Evolutionary conservation across 2,329 filamentous ascomycete species (phyloP), one percentile per base, ranked within the genome.

Genomic region (Botrytis aclada): DNA sequence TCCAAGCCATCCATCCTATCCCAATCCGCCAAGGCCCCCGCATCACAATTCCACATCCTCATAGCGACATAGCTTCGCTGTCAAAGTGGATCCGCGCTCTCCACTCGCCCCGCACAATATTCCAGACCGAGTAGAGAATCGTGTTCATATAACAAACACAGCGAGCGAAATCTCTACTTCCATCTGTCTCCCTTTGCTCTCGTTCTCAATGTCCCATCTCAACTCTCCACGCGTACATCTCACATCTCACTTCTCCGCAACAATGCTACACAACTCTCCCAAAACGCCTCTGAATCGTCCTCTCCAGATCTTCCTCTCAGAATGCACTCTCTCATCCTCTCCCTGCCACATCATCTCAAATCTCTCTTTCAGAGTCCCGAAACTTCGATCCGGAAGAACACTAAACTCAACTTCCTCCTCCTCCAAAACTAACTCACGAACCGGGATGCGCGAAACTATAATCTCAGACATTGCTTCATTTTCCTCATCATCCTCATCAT

Each of bases 391-490:
- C 1, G 43, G 43, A 8, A 34, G 45, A 54, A 67, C 14, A 22
- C 37, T 1, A 54, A 54, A 22, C 34, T n/a, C 25, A 3, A 14
- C 20, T 18, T 41, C 51, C 51, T 56, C 51, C 51, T 56, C 51
- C 6, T 56, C 51, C 6, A 29, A 56, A 29, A 56, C 14, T 29
- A 56, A 29, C n/a, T 56, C 51, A 29, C n/a, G 45, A n/a, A 66
- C 32, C 22, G 64, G 64, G 3, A 66, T 66, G 3, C 37, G 37
- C 16, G 64, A 51, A 7, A 66, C 25, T 3, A n/a, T 51, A 18
- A 67, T 67, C 25, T 67, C 64, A 2, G 64, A 67, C 64, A 67
- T 67, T 1, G 32, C 34, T 29, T 67, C 64, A 29, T 67, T 67
- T 10, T 37, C 64, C 16, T 66, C 64, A 22, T 54, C 64, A 7